These are phyloP conservation scores for Leptomonas seymouri DNA, from an alignment of 208 protist species.

Conservation along the genomic window DNA sequence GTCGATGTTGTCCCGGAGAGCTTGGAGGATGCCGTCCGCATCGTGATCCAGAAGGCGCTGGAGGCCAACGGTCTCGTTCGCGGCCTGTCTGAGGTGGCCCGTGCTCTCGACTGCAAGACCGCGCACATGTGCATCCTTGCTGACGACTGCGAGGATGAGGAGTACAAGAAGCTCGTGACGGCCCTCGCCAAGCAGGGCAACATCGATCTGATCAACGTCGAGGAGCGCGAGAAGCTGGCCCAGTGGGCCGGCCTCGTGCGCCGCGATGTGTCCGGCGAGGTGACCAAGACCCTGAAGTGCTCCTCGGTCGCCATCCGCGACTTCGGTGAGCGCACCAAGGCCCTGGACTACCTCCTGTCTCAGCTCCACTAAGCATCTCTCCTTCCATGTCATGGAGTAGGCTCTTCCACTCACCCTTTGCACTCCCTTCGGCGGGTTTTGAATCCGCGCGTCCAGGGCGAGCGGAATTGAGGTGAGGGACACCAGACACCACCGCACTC, in stretches of 20 bases:
- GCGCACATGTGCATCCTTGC: conserved; percentile 90
- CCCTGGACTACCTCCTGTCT: conserved; percentile 83
- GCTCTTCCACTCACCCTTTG: conserved; percentile 6
- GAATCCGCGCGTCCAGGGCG: too few relatives aligned
- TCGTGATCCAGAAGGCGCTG: conserved; percentile 86
- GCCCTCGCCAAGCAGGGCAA: conserved; percentile 82
- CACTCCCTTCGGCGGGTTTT: background rate
- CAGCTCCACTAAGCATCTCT: conserved; percentile 59
- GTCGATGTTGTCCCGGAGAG: conserved; percentile 73
- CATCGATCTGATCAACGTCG: conserved; percentile 90
- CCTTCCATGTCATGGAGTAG: background rate
- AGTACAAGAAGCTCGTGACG: conserved; percentile 92
- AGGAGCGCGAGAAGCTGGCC: conserved; percentile 84
- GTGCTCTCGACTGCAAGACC: conserved; percentile 83
- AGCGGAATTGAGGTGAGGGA: conserved; percentile 1
- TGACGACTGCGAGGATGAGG: conserved; percentile 92
- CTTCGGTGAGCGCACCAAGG: conserved; percentile 86
- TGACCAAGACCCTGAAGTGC: conserved; percentile 90
- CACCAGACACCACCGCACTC: conserved; percentile 13
- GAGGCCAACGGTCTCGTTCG: conserved; percentile 90
- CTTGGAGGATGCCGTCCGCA: conserved; percentile 85
- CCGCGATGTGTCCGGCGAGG: conserved; percentile 47
- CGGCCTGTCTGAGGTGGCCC: conserved; percentile 87
- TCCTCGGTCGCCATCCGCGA: conserved; percentile 89
- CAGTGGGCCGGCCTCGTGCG: conserved; percentile 82